phyloP scores from a whole-genome alignment of 805 yeast species.

The Candida andamanensis region DNA sequence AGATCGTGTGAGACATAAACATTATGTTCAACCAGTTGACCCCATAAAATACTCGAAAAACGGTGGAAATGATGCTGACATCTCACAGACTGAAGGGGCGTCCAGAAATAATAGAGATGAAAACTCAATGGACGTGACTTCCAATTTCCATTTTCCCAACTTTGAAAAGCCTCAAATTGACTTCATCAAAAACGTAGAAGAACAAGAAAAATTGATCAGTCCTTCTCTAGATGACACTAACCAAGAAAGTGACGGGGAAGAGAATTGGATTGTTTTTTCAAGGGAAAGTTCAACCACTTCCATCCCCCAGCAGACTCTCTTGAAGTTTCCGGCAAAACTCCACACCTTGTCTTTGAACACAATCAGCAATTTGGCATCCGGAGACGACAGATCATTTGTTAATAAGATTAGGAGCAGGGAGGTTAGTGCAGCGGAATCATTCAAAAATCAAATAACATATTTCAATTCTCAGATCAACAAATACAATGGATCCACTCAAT shows the following conservation, averaged over 20 bases:
- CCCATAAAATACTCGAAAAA: too few species aligned
- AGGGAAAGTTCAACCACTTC: constrained; percentile 15
- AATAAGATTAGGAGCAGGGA: constrained; percentile 10
- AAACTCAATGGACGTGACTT: constrained; percentile 22
- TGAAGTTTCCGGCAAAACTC: constrained; percentile 2
- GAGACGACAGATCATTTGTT: constrained; percentile 8
- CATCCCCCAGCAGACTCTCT: background rate
- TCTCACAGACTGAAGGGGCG: too few species aligned
- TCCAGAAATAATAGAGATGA: too few species aligned
- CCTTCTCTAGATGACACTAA: constrained; percentile 1
- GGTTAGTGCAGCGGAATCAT: constrained; percentile 12
- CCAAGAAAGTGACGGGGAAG: constrained; percentile 13
- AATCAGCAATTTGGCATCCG: constrained; percentile 3
- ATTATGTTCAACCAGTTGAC: too few species aligned
- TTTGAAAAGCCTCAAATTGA: constrained; percentile 2
- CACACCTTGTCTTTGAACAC: constrained; percentile 4
- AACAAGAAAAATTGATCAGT: constrained; percentile 4
- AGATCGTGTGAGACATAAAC: too few species aligned
- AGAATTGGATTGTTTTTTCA: constrained; percentile 22
- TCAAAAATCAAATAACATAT: constrained; percentile 8
- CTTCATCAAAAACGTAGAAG: constrained; percentile 2
- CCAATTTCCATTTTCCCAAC: constrained; percentile 27
- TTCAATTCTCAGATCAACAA: constrained; percentile 9
- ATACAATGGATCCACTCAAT: constrained; percentile 16
- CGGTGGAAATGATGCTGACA: too few species aligned